Percentiles rank a stretch among this genome's conserved stretches.
Conservation (phyloP, 179 eudicot species). For the Silene vulgaris region DNA sequence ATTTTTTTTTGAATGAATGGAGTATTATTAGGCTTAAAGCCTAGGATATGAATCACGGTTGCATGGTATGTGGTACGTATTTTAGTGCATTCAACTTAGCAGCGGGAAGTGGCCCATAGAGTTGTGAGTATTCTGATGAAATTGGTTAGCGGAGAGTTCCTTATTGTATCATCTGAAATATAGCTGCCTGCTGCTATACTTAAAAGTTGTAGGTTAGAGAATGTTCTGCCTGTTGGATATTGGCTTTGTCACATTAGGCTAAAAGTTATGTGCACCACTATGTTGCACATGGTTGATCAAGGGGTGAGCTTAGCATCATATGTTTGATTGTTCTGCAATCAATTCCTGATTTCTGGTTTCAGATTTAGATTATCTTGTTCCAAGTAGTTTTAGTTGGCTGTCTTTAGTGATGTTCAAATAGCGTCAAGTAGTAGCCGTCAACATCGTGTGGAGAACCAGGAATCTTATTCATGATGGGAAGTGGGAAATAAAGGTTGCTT, state of each 20-base stretch:
- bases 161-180: background rate
- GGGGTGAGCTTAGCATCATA: background rate
- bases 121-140: background rate
- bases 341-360: background rate
- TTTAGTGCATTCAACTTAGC: conserved; percentile 2
- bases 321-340: background rate
- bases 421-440: background rate
- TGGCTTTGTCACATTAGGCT: background rate
- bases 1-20: background rate
- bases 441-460: background rate
- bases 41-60: background rate
- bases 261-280: background rate
- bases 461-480: background rate
- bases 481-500: too few species aligned
- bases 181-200: background rate
- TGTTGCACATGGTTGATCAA: background rate
- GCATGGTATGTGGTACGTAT: background rate
- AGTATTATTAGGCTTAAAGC: background rate
- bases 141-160: background rate
- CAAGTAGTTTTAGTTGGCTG: background rate
- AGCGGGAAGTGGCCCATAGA: too few species aligned
- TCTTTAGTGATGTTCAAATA: background rate
- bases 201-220: background rate
- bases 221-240: background rate
- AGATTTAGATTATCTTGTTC: background rate